Base-by-base conservation (phyloP, 768 basidiomycete genomes). In the Phylloporus rhodoxanthus region DNA sequence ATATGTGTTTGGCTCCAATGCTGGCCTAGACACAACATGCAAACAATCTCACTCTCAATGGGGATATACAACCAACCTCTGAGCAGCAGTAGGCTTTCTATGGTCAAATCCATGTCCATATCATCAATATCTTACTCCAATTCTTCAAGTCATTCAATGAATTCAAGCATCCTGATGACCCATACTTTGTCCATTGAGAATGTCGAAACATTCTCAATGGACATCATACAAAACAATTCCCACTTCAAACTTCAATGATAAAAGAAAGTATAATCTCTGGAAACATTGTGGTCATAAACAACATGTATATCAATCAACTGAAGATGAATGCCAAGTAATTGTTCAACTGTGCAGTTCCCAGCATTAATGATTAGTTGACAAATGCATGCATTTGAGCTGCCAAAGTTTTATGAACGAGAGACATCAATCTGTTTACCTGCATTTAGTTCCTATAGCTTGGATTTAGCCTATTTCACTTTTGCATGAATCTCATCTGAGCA, bases 401-500 rank as follows among this genome's bases (percentile, higher is more conserved):
- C 20, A 38, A 38, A 20, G 37, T 19, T 9, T 19, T 38, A 21
- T 11, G 37, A 38, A 38, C 37, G 8, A 21, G 20, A 10, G 40
- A 52, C 8, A 13, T 37, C 14, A 52, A 52, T 15, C 9, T 33
- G 3, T 52, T 52, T 28, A 47, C 30, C 1, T 19, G 14, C 4
- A 23, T 52, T 11, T 45, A 43, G 15, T 23, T 23, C 8, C 21
- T 52, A 8, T 40, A 52, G 5, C 45, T 52, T 2, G n/a, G 45
- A 2, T 52, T 52, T n/a, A 33, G 45, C 2, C 13, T 52, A 2
- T 52, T 52, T 9, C 45, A 52, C 15, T 52, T 68, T 0, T 45
- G 52, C 9, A 57, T 71, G 45, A 72, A 70, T 36, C 54, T 70
- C 2, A 53, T 69, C 19, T 70, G 70, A 67, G 59, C 54, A 0